Evolutionary conservation across 306 rosid genomes (phyloP).

Genomic region (Cercis canadensis): DNA sequence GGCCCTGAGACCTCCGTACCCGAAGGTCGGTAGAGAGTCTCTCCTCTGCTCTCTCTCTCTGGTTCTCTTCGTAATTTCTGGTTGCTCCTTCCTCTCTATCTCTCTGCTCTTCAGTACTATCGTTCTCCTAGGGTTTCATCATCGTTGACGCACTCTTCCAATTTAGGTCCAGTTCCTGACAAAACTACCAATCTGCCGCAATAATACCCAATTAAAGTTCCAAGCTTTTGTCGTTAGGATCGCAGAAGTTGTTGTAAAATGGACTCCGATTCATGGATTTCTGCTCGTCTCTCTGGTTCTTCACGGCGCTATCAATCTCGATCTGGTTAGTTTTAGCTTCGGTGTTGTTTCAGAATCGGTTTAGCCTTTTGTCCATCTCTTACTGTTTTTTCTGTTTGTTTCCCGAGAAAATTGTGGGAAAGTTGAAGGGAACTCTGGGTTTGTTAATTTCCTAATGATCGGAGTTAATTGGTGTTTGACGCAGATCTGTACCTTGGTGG

Average conservation of each 20-base stretch:
- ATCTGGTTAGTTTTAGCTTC: constrained; percentile 52
- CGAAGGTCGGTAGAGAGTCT: constrained; percentile 41
- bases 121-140: constrained; percentile 46
- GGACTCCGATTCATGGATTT: constrained; percentile 76
- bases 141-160: background rate
- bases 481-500: constrained; percentile 65
- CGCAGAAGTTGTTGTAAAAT: constrained; percentile 5
- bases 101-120: background rate
- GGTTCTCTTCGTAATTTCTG: constrained; percentile 37
- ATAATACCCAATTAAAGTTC: background rate
- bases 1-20: background rate
- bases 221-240: background rate
- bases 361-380: background rate
- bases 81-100: background rate
- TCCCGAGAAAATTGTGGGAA: background rate
- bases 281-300: constrained; percentile 50
- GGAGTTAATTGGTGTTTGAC: background rate
- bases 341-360: background rate
- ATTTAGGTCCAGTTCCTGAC: background rate
- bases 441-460: background rate
- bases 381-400: background rate
- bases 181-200: background rate
- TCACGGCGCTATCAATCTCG: constrained; percentile 66
- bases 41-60: constrained; percentile 11
- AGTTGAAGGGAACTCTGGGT: background rate